Base-by-base conservation (phyloP, 805 yeast genomes). In the Blastobotrys muscicola region DNA sequence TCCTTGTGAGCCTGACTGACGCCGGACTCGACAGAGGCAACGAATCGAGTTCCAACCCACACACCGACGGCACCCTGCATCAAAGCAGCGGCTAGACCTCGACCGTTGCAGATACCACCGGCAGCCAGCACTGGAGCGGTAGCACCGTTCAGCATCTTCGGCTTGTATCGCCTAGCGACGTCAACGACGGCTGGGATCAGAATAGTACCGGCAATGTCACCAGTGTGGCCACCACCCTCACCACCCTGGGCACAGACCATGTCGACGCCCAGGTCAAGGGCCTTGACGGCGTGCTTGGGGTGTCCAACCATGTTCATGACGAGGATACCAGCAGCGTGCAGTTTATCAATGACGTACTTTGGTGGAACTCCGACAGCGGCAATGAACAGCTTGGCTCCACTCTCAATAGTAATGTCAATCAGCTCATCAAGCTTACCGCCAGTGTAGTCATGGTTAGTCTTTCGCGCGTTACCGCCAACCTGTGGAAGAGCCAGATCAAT, bases 201-300 rank as follows among this genome's bases (percentile, higher is more conserved):
- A 36, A 54, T 44, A 6, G 47, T 38, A 6, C 57, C 50, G 2
- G 58, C 55, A 8, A 49, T 45, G 23, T 49, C 42, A 1, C 58
- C 58, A 9, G 58, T 54, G 41, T 54, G 58, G 20, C 58, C 58
- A 33, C 58, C 58, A 26, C 58, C 58, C 32, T 54, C 58, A n/a
- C 58, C 58, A n/a, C 58, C 58, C 35, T 54, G 58, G 8, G 54
- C 56, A 33, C 55, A 48, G 16, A 54, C 43, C 38, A 54, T 45
- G 33, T 54, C 58, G 34, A 53, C 56, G 6, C 36, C 39, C 12
- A 33, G 41, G 15, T 42, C 52, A 12, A 54, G 36, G 12, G 57
- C 57, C 41, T 51, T 53, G 23, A 41, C 15, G 2, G 51, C 57
- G 36, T 54, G 58, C 44, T 50, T 51, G 12, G 52, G 50, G 12